These are phyloP conservation scores for Linnemannia hyalina DNA, from an alignment of 192 early-diverging fungal genomes.

Conservation along the genomic window DNA sequence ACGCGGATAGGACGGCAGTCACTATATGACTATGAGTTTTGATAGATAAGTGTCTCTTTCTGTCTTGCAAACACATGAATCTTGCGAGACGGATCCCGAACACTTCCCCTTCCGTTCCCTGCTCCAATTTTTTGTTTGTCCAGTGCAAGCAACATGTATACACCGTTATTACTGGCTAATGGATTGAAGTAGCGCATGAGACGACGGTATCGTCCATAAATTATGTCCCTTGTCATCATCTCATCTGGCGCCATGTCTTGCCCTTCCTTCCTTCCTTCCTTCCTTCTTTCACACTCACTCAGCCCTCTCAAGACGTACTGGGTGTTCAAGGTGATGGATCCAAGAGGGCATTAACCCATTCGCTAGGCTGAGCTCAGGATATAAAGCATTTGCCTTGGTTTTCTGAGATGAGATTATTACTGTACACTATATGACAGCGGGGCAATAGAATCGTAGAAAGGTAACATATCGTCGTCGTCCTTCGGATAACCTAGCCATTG, in stretches of 20 bases:
- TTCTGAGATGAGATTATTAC: too few relatives aligned
- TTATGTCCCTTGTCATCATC: not conserved
- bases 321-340: not conserved
- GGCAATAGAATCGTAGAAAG: too few relatives aligned
- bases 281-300: not conserved
- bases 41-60: not conserved
- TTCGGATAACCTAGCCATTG: too few relatives aligned
- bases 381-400: too few relatives aligned
- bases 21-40: not conserved
- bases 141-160: too few relatives aligned
- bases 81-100: not conserved
- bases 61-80: constrained; percentile 14
- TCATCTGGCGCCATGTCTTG: not conserved
- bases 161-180: too few relatives aligned
- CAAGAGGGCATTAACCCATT: not conserved
- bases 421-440: too few relatives aligned
- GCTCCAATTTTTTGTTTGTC: not conserved
- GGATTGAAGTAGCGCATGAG: too few relatives aligned
- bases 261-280: not conserved
- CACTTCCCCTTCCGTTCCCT: not conserved
- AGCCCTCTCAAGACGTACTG: not conserved
- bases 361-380: too few relatives aligned
- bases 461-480: too few relatives aligned
- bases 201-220: not conserved
- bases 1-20: not conserved